Evolutionary conservation across 2,329 filamentous ascomycete species (phyloP).

Genomic region (Trichoderma sp.): DNA sequence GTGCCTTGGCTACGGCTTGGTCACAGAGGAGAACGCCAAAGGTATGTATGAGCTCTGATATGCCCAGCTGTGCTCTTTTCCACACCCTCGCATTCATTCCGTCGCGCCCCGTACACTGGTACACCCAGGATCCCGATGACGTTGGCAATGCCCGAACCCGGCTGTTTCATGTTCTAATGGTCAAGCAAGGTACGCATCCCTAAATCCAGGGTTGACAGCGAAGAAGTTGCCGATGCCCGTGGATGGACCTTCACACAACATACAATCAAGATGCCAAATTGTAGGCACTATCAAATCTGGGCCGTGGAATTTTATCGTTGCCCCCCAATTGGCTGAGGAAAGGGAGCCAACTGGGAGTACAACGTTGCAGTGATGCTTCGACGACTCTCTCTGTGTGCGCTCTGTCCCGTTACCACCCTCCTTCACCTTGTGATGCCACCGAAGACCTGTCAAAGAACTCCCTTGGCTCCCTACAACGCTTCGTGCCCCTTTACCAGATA

Average conservation of each 20-base stretch:
- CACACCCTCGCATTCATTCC: not conserved
- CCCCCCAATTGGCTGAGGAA: slow-evolving; percentile 13
- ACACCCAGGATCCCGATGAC: not conserved
- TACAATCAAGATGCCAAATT: not conserved
- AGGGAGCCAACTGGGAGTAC: slow-evolving; percentile 14
- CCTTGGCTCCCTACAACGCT: not conserved
- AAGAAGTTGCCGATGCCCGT: not conserved
- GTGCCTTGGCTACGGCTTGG: not conserved
- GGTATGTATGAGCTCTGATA: not conserved
- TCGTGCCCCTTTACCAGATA: not conserved
- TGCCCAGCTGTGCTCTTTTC: not conserved
- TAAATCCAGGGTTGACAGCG: slow-evolving; percentile 12
- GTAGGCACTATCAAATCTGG: not conserved
- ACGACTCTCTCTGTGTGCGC: slow-evolving; percentile 6
- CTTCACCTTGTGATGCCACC: slow-evolving; percentile 14
- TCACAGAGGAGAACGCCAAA: not conserved
- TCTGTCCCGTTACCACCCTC: slow-evolving; percentile 11
- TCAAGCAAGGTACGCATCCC: slow-evolving; percentile 5
- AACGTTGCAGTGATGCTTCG: slow-evolving; percentile 25
- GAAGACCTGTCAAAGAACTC: not conserved
- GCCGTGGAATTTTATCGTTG: slow-evolving; percentile 18
- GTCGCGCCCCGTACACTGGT: not conserved
- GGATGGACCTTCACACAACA: not conserved
- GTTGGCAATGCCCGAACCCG: not conserved
- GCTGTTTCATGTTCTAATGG: not conserved